Percentiles rank a stretch among this genome's conserved stretches.
These are phyloP conservation scores for Phialemonium atrogriseum DNA, from an alignment of 2,329 filamentous ascomycete genomes.

Conservation along the genomic window DNA sequence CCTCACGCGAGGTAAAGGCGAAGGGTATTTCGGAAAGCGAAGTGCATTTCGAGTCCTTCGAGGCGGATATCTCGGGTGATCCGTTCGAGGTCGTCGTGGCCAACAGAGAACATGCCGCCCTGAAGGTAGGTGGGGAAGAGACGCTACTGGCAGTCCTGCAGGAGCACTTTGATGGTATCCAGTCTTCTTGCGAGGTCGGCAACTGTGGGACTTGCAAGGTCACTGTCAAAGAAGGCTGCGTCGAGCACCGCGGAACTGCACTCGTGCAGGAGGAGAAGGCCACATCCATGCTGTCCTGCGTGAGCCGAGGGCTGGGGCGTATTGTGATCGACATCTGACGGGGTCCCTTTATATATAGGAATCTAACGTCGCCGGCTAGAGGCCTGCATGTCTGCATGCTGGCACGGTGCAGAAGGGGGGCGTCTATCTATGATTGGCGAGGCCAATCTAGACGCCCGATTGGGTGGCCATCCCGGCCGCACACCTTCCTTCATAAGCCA, in stretches of 20 bases:
- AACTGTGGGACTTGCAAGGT: conserved; percentile 47
- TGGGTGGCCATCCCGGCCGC: no score
- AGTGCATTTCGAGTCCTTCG: conserved; percentile 54
- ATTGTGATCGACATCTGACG: conserved; percentile 39
- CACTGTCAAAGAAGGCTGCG: conserved; percentile 28
- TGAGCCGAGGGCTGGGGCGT: conserved; percentile 41
- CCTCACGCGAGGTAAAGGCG: conserved; percentile 28
- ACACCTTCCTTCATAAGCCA: no score
- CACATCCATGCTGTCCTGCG: conserved; percentile 39
- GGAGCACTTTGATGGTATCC: conserved; percentile 31
- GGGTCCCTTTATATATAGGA: neutral
- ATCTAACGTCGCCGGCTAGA: neutral
- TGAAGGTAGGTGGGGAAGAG: conserved; percentile 40
- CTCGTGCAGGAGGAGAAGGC: conserved; percentile 35
- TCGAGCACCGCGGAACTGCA: conserved; percentile 42
- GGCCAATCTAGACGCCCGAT: no score
- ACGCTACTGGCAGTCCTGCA: conserved; percentile 40
- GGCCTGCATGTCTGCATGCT: no score
- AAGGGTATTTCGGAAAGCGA: conserved; percentile 38
- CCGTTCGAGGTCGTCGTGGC: conserved; percentile 49
- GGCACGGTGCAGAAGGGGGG: no score
- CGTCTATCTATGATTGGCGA: no score
- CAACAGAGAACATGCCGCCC: conserved; percentile 25
- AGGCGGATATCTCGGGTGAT: conserved; percentile 43
- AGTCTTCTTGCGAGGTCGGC: conserved; percentile 44